Base-by-base conservation (phyloP, 225 moss, liverwort and hornwort genomes). In the Sphagnum contortum region DNA sequence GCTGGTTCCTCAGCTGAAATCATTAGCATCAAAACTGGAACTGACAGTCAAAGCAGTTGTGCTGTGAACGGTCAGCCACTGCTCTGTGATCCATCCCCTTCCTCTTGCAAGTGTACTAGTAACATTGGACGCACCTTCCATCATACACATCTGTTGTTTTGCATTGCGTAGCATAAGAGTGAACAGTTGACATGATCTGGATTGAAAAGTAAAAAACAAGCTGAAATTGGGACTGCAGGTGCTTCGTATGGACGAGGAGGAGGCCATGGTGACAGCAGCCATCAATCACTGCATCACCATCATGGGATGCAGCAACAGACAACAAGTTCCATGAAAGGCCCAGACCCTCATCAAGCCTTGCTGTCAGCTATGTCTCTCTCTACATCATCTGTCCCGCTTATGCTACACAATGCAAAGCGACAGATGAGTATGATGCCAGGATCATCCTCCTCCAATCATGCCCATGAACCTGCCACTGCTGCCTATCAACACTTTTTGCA, bases 401-500 rank as follows among this genome's bases (percentile, higher is more conserved):
- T 86, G 78, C 85, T 88, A 60, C 80, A 79, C 44, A 87, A 73
- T 70, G 57, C 80, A 3, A 84, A 91, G 75, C 82, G 81, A 48
- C 87, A 88, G 71, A 64, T 88, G 51, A 69, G 86, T 57, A 87
- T 91, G 68, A 73, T 91, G 66, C 70, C 73, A 52, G 88, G 84
- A 63, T 70, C 80, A 50, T 77, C 29, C 29, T 29, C 29, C 29
- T 29, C 77, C 68, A 77, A 77, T 45, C 77, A 85, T 64, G 80
- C 83, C 51, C 84, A 89, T 50, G 90, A 83, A 55, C 72, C 29
- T 29, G 29, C 29, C 29, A 29, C 75, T 69, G 76, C 84, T 57
- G 87, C 88, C 2, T 94, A 89, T 70, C 88, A 90, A 77, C 91
- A 86, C 44, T 92, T 85, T 71, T 75, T 89, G 64, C 88, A 89